Percentiles rank a stretch among this genome's conserved stretches.
These are phyloP conservation scores for Hura crepitans DNA, from an alignment of 441 rosid genomes.

Conservation along the genomic window DNA sequence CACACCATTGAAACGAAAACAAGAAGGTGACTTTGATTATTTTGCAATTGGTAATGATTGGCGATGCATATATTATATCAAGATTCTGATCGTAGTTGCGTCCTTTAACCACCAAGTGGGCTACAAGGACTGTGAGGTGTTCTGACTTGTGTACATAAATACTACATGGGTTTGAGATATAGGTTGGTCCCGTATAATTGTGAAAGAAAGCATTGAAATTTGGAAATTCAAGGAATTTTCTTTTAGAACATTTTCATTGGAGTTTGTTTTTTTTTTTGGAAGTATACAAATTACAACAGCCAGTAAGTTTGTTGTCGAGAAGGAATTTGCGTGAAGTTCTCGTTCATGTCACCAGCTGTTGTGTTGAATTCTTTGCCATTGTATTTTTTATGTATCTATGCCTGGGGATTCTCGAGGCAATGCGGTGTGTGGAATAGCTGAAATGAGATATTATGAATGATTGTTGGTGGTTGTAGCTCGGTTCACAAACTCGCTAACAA, in stretches of 20 bases:
- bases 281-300: slow-evolving; percentile 19
- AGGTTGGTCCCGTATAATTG: slow-evolving; percentile 23
- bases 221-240: slow-evolving; percentile 8
- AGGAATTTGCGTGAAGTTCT: slow-evolving; percentile 4
- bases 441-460: too few species aligned
- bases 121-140: slow-evolving; percentile 14
- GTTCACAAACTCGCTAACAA: too few species aligned
- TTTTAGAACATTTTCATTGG: background rate
- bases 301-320: background rate
- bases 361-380: background rate
- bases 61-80: slow-evolving; percentile 7
- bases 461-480: too few species aligned
- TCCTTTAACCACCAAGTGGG: slow-evolving; percentile 27
- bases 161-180: slow-evolving; percentile 37
- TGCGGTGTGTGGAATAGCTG: too few species aligned
- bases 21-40: slow-evolving; percentile 37
- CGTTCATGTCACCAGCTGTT: background rate
- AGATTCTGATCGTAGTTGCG: background rate
- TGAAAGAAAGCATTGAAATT: slow-evolving; percentile 28
- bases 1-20: slow-evolving; percentile 42
- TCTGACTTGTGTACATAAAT: slow-evolving; percentile 37
- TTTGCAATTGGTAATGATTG: slow-evolving; percentile 8
- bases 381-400: too few species aligned
- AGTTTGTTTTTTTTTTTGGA: slow-evolving; percentile 23
- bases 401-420: too few species aligned